A percentile compares a stretch with the other conserved stretches of the same genome.
Conservation (phyloP, 2,329 filamentous ascomycete species). For the Sporothrix brunneoviolacea region DNA sequence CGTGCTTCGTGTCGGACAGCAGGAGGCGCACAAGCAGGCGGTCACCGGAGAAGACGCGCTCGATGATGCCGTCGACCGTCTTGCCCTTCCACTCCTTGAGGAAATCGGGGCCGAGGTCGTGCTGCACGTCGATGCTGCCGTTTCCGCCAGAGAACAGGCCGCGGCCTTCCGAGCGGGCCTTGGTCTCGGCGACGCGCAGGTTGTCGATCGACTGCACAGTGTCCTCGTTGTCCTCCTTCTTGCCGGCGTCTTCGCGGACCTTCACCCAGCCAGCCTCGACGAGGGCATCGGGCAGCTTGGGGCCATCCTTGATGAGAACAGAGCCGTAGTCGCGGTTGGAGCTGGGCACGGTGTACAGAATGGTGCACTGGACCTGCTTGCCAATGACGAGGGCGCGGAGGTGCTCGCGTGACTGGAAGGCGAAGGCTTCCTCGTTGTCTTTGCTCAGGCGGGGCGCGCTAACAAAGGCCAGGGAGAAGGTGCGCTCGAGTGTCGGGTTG, state of each 20-base stretch:
- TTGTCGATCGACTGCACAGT: conserved; percentile 65
- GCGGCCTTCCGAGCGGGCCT: conserved; percentile 71
- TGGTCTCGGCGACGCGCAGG: conserved; percentile 67
- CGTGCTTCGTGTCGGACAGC: conserved; percentile 73
- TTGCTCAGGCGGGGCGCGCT: conserved; percentile 78
- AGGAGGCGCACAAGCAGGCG: conserved; percentile 78
- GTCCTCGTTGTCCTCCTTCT: conserved; percentile 80
- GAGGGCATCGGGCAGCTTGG: conserved; percentile 70
- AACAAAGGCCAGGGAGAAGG: conserved; percentile 85
- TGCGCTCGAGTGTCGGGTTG: conserved; percentile 77
- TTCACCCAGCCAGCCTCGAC: conserved; percentile 89
- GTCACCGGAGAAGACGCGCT: conserved; percentile 87
- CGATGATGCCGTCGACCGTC: conserved; percentile 76
- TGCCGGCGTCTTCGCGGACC: conserved; percentile 87
- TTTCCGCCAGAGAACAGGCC: conserved; percentile 69
- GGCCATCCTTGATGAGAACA: conserved; percentile 68
- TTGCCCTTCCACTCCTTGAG: conserved; percentile 79
- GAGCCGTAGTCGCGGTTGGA: conserved; percentile 83
- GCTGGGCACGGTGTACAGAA: conserved; percentile 81
- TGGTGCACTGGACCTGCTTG: conserved; percentile 76
- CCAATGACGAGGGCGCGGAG: conserved; percentile 78
- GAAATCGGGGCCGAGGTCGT: conserved; percentile 78
- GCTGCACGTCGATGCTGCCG: conserved; percentile 66
- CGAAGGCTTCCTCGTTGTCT: conserved; percentile 87
- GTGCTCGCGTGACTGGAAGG: conserved; percentile 91